Conservation (phyloP, 768 basidiomycete species). For the Auricularia cornea region DNA sequence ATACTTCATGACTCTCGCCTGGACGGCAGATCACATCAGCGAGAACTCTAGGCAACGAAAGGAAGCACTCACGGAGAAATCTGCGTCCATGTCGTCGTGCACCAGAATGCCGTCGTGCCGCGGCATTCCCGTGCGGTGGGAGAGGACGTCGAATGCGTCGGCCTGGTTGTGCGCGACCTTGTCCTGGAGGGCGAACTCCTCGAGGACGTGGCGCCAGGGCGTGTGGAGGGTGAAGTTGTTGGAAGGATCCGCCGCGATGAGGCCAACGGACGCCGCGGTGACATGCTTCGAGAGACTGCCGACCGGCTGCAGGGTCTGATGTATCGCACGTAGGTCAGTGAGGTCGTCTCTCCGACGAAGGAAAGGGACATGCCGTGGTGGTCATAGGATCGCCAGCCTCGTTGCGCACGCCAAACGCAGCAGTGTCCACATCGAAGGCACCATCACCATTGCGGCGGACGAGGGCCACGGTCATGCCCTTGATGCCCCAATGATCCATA, state of each 20-base stretch:
- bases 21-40: neutral
- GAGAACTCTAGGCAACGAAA: neutral
- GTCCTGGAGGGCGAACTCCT: neutral
- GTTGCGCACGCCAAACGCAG: conserved; percentile 1
- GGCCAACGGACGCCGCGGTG: neutral
- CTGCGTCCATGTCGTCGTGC: neutral
- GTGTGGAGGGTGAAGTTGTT: neutral
- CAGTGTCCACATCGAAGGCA: conserved; percentile 2
- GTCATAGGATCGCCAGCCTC: conserved; percentile 4
- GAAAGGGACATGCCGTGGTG: neutral
- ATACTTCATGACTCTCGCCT: neutral
- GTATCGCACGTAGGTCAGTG: neutral
- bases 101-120: neutral
- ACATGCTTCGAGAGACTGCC: neutral
- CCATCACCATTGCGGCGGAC: conserved; percentile 1
- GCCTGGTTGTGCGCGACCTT: neutral
- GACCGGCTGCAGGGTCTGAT: neutral
- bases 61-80: neutral
- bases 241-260: neutral
- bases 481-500: conserved; percentile 1
- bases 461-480: conserved; percentile 5
- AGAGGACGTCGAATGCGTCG: neutral
- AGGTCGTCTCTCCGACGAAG: too few species aligned
- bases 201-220: neutral
- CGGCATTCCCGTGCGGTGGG: neutral